Conservation (phyloP, 2,329 filamentous ascomycete species). For the Penicillium aurantiogriseum region DNA sequence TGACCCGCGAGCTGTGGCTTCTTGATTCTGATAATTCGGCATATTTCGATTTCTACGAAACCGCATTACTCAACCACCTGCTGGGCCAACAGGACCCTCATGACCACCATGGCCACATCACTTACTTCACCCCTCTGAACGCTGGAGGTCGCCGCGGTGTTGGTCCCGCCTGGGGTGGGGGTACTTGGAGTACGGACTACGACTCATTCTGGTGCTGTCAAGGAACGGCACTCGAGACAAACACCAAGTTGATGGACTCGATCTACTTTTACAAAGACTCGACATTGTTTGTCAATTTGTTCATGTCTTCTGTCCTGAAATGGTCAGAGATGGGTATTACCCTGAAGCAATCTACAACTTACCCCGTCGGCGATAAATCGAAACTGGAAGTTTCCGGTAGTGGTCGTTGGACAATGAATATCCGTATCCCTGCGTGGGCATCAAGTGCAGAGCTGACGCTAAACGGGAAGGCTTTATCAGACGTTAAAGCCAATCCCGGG, state of each 20-base stretch:
- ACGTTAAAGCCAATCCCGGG: neutral
- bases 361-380: neutral
- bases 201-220: slow-evolving; percentile 57
- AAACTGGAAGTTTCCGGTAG: neutral
- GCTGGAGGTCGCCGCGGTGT: slow-evolving; percentile 50
- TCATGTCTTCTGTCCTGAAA: neutral
- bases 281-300: slow-evolving; percentile 13
- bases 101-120: slow-evolving; percentile 50
- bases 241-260: slow-evolving; percentile 55
- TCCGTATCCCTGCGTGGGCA: neutral
- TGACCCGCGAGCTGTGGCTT: slow-evolving; percentile 53
- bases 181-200: slow-evolving; percentile 55
- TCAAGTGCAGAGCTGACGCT: neutral
- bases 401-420: neutral
- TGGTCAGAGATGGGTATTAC: neutral
- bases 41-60: slow-evolving; percentile 57
- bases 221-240: slow-evolving; percentile 53
- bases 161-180: slow-evolving; percentile 55
- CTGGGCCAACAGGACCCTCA: neutral
- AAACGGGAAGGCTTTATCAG: neutral
- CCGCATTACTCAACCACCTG: neutral
- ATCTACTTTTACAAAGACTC: slow-evolving; percentile 50
- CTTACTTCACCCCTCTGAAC: slow-evolving; percentile 53
- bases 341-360: neutral
- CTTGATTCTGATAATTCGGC: slow-evolving; percentile 41